Evolutionary conservation across 345 rosid genomes (phyloP).

Genomic region (Camelina laxa): DNA sequence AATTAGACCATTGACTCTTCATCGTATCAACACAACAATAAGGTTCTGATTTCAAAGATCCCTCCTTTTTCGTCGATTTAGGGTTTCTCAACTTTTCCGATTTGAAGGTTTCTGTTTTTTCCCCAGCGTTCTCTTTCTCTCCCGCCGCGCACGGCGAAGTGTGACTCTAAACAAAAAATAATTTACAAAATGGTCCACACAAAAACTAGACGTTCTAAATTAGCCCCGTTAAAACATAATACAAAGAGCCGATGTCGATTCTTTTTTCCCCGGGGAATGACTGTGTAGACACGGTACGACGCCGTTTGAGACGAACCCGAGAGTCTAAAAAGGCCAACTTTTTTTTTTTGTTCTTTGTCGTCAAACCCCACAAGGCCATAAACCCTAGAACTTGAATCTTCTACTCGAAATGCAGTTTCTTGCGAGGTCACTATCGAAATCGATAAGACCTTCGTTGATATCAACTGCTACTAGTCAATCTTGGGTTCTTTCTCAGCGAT

Average conservation of each 20-base stretch:
- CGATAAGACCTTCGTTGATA: conserved; percentile 18
- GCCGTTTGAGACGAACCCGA: background rate
- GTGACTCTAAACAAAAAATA: background rate
- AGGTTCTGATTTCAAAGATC: conserved; percentile 18
- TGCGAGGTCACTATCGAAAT: conserved; percentile 35
- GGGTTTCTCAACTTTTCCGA: conserved; percentile 35
- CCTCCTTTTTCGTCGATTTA: conserved; percentile 30
- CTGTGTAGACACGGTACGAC: background rate
- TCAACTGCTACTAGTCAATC: conserved; percentile 6
- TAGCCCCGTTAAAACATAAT: background rate
- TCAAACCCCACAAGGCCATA: background rate
- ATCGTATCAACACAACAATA: background rate
- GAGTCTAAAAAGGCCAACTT: background rate
- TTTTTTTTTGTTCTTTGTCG: background rate
- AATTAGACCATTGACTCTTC: conserved; percentile 41
- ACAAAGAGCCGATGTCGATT: too few species aligned
- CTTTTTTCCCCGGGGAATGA: background rate
- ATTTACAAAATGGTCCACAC: background rate
- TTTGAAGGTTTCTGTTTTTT: background rate
- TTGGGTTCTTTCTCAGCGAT: conserved; percentile 34
- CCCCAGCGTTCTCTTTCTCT: conserved; percentile 15
- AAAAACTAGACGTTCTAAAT: background rate
- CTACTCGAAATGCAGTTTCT: conserved; percentile 31
- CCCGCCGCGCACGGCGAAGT: conserved; percentile 30
- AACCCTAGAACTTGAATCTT: conserved; percentile 32